Conservation (phyloP, 2,329 filamentous ascomycete species). For the Aspergillus proliferans region DNA sequence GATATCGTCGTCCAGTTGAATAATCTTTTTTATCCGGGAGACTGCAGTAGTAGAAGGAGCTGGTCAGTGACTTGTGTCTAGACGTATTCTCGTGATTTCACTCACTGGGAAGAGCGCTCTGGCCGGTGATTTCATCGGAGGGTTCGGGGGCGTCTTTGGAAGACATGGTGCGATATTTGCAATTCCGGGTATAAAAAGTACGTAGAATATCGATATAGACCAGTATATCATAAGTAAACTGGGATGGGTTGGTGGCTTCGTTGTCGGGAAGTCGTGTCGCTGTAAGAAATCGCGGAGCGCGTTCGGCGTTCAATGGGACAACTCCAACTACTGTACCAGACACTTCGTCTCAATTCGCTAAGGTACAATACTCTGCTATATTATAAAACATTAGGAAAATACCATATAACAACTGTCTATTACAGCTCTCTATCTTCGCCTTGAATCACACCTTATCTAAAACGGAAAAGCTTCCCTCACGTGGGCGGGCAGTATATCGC, state of each 20-base stretch:
- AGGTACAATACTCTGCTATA: no score
- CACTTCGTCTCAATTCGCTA: no score
- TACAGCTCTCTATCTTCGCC: not conserved
- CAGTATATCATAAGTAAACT: not conserved
- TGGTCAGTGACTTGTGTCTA: constrained; percentile 1
- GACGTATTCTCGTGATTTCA: constrained; percentile 10
- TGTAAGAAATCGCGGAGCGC: no score
- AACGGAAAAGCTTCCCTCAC: constrained; percentile 5
- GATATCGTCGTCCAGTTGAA: constrained; percentile 80
- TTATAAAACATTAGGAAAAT: not conserved
- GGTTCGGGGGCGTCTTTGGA: constrained; percentile 83
- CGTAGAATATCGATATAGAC: not conserved
- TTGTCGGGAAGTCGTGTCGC: no score
- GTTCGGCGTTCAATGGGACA: no score
- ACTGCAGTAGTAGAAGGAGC: constrained; percentile 49
- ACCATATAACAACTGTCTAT: not conserved
- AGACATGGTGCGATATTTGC: constrained; percentile 55
- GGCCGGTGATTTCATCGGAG: constrained; percentile 74
- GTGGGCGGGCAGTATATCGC: constrained; percentile 12
- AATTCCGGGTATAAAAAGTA: not conserved
- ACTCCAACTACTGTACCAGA: no score
- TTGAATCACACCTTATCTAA: not conserved
- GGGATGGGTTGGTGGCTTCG: no score
- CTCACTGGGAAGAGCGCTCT: constrained; percentile 78
- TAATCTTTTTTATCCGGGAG: constrained; percentile 92